phyloP scores from a whole-genome alignment of 2,329 filamentous ascomycete genomes.

The Cryphonectria radicalis region DNA sequence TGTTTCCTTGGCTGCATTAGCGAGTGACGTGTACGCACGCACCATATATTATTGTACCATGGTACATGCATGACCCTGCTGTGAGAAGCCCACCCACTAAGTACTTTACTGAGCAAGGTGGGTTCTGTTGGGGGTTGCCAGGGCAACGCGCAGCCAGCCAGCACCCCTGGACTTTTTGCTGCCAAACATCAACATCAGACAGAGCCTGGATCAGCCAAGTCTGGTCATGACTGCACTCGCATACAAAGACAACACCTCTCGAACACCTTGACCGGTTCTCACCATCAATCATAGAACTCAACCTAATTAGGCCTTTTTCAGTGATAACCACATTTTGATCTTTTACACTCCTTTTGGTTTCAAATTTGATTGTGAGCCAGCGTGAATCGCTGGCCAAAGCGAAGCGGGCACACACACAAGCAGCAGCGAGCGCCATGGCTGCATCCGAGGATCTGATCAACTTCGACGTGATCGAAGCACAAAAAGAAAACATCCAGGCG shows the following conservation, averaged over 20 bases:
- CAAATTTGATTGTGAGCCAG: constrained; percentile 21
- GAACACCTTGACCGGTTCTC: background rate
- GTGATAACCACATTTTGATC: constrained; percentile 21
- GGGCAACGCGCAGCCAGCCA: constrained; percentile 28
- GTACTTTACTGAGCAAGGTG: background rate
- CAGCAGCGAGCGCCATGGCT: constrained; percentile 47
- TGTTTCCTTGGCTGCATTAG: background rate
- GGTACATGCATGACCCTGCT: background rate
- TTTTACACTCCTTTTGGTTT: constrained; percentile 23
- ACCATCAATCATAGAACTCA: background rate
- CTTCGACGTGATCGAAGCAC: constrained; percentile 93
- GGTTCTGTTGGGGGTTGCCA: constrained; percentile 24
- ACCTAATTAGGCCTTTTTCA: constrained; percentile 14
- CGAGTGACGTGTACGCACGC: background rate
- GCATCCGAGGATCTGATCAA: constrained; percentile 60
- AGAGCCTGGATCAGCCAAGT: constrained; percentile 16
- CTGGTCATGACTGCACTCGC: constrained; percentile 23
- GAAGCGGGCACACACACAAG: constrained; percentile 24
- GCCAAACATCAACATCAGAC: constrained; percentile 30
- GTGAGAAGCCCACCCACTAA: too few relatives aligned
- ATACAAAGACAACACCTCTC: constrained; percentile 16
- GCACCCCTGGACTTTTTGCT: constrained; percentile 18
- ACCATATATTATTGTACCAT: background rate
- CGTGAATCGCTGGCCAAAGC: constrained; percentile 21
- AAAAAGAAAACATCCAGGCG: constrained; percentile 98